Percentiles rank a stretch among this genome's conserved stretches.
Evolutionary conservation across 805 yeast genomes (phyloP).

Genomic region (Saccharomycopsis sp.): DNA sequence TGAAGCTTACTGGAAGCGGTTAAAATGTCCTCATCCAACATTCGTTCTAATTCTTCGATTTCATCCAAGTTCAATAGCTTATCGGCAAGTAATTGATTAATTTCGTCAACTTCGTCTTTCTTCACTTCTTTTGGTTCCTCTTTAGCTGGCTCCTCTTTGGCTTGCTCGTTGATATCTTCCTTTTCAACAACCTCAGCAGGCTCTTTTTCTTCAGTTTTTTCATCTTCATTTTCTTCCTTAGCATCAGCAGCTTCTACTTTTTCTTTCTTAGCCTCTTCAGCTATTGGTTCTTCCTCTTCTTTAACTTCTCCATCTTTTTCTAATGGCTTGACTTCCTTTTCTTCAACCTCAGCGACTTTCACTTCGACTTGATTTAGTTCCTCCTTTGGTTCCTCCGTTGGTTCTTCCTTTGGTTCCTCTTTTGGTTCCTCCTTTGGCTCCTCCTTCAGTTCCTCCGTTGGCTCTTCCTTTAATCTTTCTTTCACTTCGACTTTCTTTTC

Average conservation of each 20-base stretch:
- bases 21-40: slow-evolving; percentile 18
- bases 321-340: too few species aligned
- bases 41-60: slow-evolving; percentile 19
- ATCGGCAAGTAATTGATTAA: slow-evolving; percentile 12
- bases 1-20: slow-evolving; percentile 10
- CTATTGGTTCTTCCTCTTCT: slow-evolving; percentile 4
- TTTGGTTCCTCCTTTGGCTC: too few species aligned
- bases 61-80: slow-evolving; percentile 16
- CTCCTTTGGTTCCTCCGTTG: too few species aligned
- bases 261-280: slow-evolving; percentile 1
- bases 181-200: not conserved
- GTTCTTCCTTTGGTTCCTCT: too few species aligned
- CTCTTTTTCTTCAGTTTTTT: slow-evolving; percentile 3
- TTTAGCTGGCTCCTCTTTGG: not conserved
- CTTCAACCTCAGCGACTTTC: too few species aligned
- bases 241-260: slow-evolving; percentile 1
- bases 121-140: not conserved
- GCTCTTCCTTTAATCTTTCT: too few species aligned
- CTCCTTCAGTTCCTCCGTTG: too few species aligned
- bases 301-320: too few species aligned
- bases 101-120: slow-evolving; percentile 12
- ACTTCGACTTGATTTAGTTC: too few species aligned
- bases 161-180: not conserved
- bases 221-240: slow-evolving; percentile 3
- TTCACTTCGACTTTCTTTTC: too few species aligned